These are phyloP conservation scores for Tetrapisispora iriomotensis DNA, from an alignment of 805 yeast species.

Conservation along the genomic window DNA sequence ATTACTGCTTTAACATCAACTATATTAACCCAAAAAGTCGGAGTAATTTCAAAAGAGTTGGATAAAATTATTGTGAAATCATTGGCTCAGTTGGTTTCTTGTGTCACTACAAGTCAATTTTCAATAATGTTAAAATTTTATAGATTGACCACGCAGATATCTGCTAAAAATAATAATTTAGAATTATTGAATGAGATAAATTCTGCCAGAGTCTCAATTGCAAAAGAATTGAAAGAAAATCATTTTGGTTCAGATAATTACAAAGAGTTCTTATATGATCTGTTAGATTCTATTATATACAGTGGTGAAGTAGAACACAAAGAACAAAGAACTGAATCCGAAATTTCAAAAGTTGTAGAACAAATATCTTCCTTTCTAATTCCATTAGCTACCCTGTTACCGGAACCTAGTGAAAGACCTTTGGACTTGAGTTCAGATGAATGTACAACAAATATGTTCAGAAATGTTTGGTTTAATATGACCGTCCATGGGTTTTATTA, in stretches of 20 bases:
- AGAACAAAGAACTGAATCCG: constrained; percentile 70
- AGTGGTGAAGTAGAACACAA: constrained; percentile 70
- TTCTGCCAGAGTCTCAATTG: constrained; percentile 41
- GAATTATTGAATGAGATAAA: constrained; percentile 34
- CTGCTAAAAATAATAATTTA: constrained; percentile 34
- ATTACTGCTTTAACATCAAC: constrained; percentile 73
- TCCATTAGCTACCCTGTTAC: constrained; percentile 71
- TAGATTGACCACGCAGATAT: constrained; percentile 38
- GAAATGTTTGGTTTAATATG: constrained; percentile 91
- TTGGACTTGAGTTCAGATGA: constrained; percentile 33
- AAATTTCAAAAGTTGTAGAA: constrained; percentile 58
- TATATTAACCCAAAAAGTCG: constrained; percentile 68
- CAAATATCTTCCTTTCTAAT: constrained; percentile 53
- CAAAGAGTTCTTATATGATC: constrained; percentile 49
- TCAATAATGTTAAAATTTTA: constrained; percentile 49
- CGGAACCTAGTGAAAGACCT: constrained; percentile 42
- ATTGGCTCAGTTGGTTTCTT: constrained; percentile 51
- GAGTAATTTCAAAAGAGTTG: constrained; percentile 38
- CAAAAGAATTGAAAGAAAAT: constrained; percentile 26
- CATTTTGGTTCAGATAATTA: constrained; percentile 35
- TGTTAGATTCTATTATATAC: constrained; percentile 56
- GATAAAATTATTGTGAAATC: constrained; percentile 52
- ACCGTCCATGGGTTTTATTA: constrained; percentile 82
- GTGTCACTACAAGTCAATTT: constrained; percentile 58
- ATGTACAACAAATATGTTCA: constrained; percentile 48